Conservation (phyloP, 2,329 filamentous ascomycete species). For the Botryotinia convoluta region DNA sequence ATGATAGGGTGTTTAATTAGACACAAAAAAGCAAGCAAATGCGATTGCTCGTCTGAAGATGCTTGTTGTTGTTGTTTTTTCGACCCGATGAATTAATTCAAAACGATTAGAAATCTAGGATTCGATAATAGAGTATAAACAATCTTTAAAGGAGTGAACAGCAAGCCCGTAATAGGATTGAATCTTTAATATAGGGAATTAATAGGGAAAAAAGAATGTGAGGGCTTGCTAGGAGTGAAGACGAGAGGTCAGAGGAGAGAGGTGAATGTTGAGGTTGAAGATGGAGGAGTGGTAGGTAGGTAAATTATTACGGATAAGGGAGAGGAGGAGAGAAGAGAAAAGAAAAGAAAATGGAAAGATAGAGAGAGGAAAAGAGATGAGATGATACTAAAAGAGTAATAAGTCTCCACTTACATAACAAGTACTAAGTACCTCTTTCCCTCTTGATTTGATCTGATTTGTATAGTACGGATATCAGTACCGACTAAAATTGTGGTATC, state of each 20-base stretch:
- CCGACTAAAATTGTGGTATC: not conserved
- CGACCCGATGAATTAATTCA: not conserved
- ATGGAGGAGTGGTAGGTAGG: not conserved
- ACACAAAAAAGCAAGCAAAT: constrained; percentile 12
- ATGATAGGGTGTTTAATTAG: constrained; percentile 9
- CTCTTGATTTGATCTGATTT: not conserved
- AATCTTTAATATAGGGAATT: not conserved
- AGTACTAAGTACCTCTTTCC: not conserved
- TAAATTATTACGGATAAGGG: not conserved
- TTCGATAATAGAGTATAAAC: constrained; percentile 9
- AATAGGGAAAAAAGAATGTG: constrained; percentile 12
- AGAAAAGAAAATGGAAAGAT: not conserved
- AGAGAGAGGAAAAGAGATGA: not conserved
- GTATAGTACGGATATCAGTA: not conserved
- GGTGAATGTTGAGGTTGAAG: not conserved
- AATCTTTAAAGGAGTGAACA: not conserved
- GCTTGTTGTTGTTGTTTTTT: not conserved
- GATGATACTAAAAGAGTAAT: not conserved
- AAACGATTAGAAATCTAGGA: not conserved
- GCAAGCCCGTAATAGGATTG: not conserved
- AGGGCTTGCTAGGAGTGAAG: constrained; percentile 13
- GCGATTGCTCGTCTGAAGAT: not conserved
- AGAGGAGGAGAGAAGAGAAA: no score
- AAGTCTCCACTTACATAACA: not conserved
- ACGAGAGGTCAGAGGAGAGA: not conserved